Percentiles rank a stretch among this genome's conserved stretches.
These are phyloP conservation scores for Xerocomus amazonicus DNA, from an alignment of 1,284 basidiomycete genomes.

Conservation along the genomic window DNA sequence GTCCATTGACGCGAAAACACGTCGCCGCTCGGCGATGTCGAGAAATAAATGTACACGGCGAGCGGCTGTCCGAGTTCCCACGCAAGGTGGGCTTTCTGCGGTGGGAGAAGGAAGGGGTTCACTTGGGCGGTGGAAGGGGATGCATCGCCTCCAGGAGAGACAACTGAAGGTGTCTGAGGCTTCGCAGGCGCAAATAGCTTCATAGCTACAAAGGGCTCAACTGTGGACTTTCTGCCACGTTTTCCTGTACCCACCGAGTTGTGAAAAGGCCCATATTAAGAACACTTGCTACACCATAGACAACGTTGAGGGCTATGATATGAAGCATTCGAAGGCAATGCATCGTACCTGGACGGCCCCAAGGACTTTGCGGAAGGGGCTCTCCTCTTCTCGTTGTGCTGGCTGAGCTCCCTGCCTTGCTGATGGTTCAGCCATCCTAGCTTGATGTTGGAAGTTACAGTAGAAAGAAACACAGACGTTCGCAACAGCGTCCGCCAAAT, in stretches of 20 bases:
- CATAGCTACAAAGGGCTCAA: slow-evolving; percentile 34
- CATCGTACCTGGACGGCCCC: slow-evolving; percentile 21
- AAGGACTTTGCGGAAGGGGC: slow-evolving; percentile 26
- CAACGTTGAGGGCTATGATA: slow-evolving; percentile 1
- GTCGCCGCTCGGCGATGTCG: slow-evolving; percentile 58
- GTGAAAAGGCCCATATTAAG: slow-evolving; percentile 57
- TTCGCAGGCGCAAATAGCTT: slow-evolving; percentile 41
- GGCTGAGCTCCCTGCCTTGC: slow-evolving; percentile 17
- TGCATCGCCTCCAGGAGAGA: slow-evolving; percentile 21
- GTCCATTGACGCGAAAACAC: slow-evolving; percentile 55
- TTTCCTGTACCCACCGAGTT: slow-evolving; percentile 48
- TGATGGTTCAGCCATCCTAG: slow-evolving; percentile 25
- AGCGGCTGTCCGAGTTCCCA: slow-evolving; percentile 60
- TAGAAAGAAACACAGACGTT: slow-evolving; percentile 6
- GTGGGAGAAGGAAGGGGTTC: slow-evolving; percentile 48
- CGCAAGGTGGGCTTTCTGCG: slow-evolving; percentile 47
- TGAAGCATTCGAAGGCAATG: neutral
- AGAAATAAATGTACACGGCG: slow-evolving; percentile 75
- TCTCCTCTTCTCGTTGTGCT: slow-evolving; percentile 16
- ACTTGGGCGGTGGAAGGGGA: slow-evolving; percentile 24
- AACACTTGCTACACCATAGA: slow-evolving; percentile 54
- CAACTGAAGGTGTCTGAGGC: slow-evolving; percentile 25
- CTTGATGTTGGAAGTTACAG: neutral
- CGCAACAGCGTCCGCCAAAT: too few species aligned
- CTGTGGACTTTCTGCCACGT: neutral